Base-by-base conservation (phyloP, 2,329 filamentous ascomycete species). In the Colletotrichum sp. region DNA sequence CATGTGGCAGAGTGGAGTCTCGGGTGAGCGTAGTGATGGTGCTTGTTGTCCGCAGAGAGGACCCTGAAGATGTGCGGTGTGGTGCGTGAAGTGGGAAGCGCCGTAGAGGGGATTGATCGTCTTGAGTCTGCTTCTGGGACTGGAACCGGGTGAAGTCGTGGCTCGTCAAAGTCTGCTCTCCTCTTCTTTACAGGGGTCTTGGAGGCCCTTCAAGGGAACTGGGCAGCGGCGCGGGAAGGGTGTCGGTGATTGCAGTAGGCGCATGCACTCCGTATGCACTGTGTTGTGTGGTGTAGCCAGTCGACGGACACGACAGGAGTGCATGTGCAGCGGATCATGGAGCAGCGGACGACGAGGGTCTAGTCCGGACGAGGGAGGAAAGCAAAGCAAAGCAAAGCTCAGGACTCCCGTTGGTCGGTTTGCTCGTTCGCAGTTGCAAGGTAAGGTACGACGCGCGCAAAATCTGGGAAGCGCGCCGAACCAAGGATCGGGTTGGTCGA, bases 311-410 rank as follows among this genome's bases (percentile, higher is more conserved):
- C 81, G 81, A 83, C 82, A 84, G 80, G 81, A 79, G 76, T 81
- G 83, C 82, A 84, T 83, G 82, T 84, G 82, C 83, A 84, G 80
- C 81, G 83, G 69, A 83, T 76, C 63, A 70, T 70, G 71, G 30
- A 70, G 65, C 74, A 70, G 74, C 64, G 73, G 49, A 64, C 69
- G 69, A 68, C 64, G 69, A 75, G 73, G 68, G 69, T 68, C 63
- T 60, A 63, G 64, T 73, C 71, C 69, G 73, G 63, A 67, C 39
- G 71, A 57, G 39, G 18, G 44, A 73, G 57, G 32, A 59, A 68
- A 65, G 64, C 64, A 64, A 72, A 64, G 73, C 69, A 75, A 68
- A 72, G 63, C 55, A 60, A 24, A 28, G 30, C 44, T 32, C 64
- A 34, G 39, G 28, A 18, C 69, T 68, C 70, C 36, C 70, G 73